Evolutionary conservation across 2,329 filamentous ascomycete genomes (phyloP).

Genomic region (Parascedosporium putredinis): DNA sequence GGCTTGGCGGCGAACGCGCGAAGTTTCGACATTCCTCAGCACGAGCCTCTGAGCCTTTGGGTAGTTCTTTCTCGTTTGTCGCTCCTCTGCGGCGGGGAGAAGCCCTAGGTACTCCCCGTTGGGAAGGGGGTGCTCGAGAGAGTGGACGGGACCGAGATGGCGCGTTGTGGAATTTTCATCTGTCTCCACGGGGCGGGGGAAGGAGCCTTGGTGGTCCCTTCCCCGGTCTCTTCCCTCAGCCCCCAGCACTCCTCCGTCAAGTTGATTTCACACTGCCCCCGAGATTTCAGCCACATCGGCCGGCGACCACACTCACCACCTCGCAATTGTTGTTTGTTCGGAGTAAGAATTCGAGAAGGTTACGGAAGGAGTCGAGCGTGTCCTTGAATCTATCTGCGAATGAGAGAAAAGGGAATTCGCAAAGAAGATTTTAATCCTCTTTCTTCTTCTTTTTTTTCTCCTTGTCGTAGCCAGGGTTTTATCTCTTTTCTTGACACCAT

Average conservation of each 20-base stretch:
- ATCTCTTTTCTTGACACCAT: background rate
- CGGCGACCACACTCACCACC: background rate
- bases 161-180: background rate
- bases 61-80: no score
- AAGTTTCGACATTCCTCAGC: no score
- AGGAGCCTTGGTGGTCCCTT: background rate
- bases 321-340: no score
- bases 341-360: no score
- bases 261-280: background rate
- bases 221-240: background rate
- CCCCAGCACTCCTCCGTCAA: no score
- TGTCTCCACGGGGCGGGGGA: background rate
- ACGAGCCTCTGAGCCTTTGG: no score
- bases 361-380: no score
- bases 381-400: no score
- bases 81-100: no score
- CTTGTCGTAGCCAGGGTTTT: background rate
- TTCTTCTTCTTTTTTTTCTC: background rate
- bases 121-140: background rate
- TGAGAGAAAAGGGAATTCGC: no score
- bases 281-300: background rate
- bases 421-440: background rate
- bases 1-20: no score
- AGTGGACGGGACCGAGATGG: background rate
- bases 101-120: no score